A percentile compares a stretch with the other conserved stretches of the same genome.
Evolutionary conservation across 352 stramenopile genomes (phyloP).

Genomic region (Phytophthora podocarpi): DNA sequence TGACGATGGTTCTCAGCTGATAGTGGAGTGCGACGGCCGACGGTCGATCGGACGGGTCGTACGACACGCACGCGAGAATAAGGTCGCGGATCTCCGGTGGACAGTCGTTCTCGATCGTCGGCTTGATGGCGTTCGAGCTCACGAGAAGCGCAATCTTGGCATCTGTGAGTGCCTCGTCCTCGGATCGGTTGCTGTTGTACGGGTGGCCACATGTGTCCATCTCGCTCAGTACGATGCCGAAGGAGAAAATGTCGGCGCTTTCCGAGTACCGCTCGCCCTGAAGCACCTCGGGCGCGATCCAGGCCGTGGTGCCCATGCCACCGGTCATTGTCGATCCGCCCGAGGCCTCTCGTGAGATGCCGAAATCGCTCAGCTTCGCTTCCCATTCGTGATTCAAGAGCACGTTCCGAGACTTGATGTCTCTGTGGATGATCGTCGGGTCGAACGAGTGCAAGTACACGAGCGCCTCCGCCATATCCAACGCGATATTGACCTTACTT

Average conservation of each 20-base stretch:
- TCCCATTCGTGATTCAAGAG: slow-evolving; percentile 44
- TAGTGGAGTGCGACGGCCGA: slow-evolving; percentile 68
- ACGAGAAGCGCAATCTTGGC: slow-evolving; percentile 59
- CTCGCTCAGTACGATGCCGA: slow-evolving; percentile 60
- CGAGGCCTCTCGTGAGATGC: slow-evolving; percentile 42
- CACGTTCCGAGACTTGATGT: slow-evolving; percentile 56
- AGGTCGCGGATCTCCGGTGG: slow-evolving; percentile 46
- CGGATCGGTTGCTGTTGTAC: slow-evolving; percentile 34
- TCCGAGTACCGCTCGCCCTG: slow-evolving; percentile 58
- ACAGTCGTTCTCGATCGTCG: slow-evolving; percentile 49
- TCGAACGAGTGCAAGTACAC: slow-evolving; percentile 51
- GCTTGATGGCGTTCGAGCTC: slow-evolving; percentile 51
- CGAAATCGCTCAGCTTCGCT: slow-evolving; percentile 63
- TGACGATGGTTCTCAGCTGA: slow-evolving; percentile 41
- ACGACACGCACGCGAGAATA: slow-evolving; percentile 49
- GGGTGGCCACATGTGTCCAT: slow-evolving; percentile 49
- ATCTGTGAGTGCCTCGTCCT: slow-evolving; percentile 30
- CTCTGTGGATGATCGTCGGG: slow-evolving; percentile 55
- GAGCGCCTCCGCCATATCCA: slow-evolving; percentile 48
- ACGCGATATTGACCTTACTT: slow-evolving; percentile 37
- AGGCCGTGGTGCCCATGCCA: slow-evolving; percentile 59
- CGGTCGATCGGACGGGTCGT: slow-evolving; percentile 44
- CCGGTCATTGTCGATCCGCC: slow-evolving; percentile 39
- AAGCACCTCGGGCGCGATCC: slow-evolving; percentile 73
- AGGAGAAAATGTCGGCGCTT: slow-evolving; percentile 73